Conservation (phyloP, 176 grass and related monocot species). For the Cenchrus fungigraminus region DNA sequence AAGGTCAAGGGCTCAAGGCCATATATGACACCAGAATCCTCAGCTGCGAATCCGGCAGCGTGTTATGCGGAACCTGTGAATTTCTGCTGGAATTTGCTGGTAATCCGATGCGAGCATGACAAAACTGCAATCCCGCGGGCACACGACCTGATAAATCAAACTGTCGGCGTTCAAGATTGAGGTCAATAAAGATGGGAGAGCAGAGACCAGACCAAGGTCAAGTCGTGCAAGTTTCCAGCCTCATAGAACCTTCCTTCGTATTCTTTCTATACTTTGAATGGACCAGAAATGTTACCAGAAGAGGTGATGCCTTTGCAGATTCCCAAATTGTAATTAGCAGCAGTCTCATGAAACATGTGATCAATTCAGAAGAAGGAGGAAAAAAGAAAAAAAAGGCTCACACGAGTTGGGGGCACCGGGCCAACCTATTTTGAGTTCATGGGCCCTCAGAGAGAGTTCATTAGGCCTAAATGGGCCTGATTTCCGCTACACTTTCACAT, state of each 20-base stretch:
- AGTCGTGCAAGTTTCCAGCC: not conserved
- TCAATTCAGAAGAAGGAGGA: too few relatives aligned
- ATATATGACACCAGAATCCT: not conserved
- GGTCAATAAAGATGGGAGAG: conserved; percentile 27
- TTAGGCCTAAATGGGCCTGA: not conserved
- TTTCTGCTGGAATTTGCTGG: not conserved
- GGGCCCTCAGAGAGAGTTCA: not conserved
- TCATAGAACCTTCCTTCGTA: not conserved
- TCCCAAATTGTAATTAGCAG: not conserved
- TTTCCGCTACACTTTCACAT: not conserved
- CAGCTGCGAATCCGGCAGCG: not conserved
- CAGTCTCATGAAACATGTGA: not conserved
- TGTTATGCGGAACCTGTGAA: not conserved
- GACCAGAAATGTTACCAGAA: not conserved
- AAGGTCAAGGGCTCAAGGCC: not conserved
- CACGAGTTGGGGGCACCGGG: too few relatives aligned
- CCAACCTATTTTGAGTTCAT: not conserved
- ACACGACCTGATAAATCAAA: not conserved
- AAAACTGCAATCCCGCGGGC: not conserved
- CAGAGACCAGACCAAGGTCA: conserved; percentile 11
- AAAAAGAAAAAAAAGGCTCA: not conserved
- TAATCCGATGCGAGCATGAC: not conserved
- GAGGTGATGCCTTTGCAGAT: not conserved
- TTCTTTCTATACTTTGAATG: not conserved
- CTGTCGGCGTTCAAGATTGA: not conserved